Conservation (phyloP, 148 eudicot genomes). For the Polygonum aviculare region DNA sequence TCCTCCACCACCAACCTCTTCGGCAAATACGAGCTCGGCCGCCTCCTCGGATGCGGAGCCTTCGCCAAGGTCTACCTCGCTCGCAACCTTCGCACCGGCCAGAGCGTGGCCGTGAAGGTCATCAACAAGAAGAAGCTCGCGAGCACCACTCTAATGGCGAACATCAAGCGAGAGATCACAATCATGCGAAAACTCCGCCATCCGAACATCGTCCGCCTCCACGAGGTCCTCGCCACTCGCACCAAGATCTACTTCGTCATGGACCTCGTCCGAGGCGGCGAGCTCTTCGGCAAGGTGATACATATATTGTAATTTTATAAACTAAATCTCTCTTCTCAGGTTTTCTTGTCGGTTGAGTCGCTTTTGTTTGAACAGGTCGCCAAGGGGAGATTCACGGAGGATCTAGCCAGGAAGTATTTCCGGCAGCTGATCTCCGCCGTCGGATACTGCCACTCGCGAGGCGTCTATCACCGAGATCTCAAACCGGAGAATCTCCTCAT, state of each 20-base stretch:
- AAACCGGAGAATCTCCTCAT: constrained; percentile 60
- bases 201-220: constrained; percentile 46
- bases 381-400: constrained; percentile 50
- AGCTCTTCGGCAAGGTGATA: constrained; percentile 51
- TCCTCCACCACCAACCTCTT: constrained; percentile 13
- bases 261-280: constrained; percentile 72
- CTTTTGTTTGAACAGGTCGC: no score
- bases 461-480: constrained; percentile 62
- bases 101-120: constrained; percentile 58
- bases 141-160: constrained; percentile 20
- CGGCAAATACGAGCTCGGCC: constrained; percentile 59
- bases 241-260: constrained; percentile 55
- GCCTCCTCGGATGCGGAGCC: constrained; percentile 53
- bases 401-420: constrained; percentile 59
- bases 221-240: constrained; percentile 57
- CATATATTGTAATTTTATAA: no score
- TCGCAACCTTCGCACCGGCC: constrained; percentile 30
- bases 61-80: constrained; percentile 74
- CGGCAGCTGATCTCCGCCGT: constrained; percentile 62
- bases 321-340: no score
- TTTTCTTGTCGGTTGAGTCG: no score
- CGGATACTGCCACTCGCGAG: constrained; percentile 53
- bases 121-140: constrained; percentile 34
- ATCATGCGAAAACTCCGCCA: constrained; percentile 59
- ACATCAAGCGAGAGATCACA: constrained; percentile 46